Evolutionary conservation across 2,329 filamentous ascomycete genomes (phyloP).

Genomic region (Pseudonectria foliicola): DNA sequence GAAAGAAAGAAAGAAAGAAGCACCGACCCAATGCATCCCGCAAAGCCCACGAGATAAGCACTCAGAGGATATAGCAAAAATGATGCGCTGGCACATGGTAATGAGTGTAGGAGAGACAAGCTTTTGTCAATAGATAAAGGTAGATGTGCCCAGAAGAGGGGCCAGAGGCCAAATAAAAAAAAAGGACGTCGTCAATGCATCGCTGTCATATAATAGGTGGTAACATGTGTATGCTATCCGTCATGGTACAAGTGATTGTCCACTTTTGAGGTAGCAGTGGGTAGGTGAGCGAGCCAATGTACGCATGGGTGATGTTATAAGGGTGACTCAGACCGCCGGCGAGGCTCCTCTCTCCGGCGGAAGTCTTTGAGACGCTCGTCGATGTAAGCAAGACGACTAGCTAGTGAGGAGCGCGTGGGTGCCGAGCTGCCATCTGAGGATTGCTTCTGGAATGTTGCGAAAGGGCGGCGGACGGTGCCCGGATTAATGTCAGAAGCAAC

Average conservation of each 20-base stretch:
- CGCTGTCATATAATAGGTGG: conserved; percentile 20
- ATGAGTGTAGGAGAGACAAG: conserved; percentile 3
- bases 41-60: no score
- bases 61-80: no score
- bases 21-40: conserved; percentile 1
- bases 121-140: background rate
- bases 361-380: conserved; percentile 51
- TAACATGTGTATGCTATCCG: conserved; percentile 16
- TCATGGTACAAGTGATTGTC: conserved; percentile 9
- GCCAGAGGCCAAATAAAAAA: conserved; percentile 5
- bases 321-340: conserved; percentile 43
- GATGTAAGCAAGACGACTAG: conserved; percentile 49
- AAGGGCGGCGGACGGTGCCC: conserved; percentile 41
- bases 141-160: conserved; percentile 1
- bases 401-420: conserved; percentile 37
- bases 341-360: conserved; percentile 35
- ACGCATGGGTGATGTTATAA: conserved; percentile 26
- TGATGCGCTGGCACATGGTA: conserved; percentile 10
- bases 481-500: conserved; percentile 39
- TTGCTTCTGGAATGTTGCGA: conserved; percentile 48
- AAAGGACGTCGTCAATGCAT: conserved; percentile 13
- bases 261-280: conserved; percentile 11
- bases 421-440: conserved; percentile 27
- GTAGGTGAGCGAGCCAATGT: conserved; percentile 13
- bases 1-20: conserved; percentile 8